Evolutionary conservation across 2,329 filamentous ascomycete genomes (phyloP).

Genomic region (Ophiobolus disseminans): DNA sequence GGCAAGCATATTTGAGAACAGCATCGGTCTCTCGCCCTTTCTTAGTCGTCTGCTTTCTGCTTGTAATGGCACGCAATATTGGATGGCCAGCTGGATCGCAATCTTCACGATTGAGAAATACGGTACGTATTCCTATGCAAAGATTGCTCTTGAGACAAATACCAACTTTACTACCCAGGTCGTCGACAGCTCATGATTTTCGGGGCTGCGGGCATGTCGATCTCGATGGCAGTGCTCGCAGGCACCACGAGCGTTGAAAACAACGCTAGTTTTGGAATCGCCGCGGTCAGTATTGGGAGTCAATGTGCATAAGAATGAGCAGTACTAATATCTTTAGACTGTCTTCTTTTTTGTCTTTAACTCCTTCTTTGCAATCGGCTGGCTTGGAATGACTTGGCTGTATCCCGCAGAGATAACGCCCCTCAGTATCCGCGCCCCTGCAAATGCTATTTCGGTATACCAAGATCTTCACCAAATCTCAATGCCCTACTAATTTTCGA

Average conservation of each 20-base stretch:
- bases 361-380: slow-evolving; percentile 88
- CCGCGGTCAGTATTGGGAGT: slow-evolving; percentile 65
- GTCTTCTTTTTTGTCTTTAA: slow-evolving; percentile 94
- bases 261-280: slow-evolving; percentile 41
- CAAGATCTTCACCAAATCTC: no score
- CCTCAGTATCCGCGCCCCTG: slow-evolving; percentile 84
- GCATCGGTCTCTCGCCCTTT: slow-evolving; percentile 48
- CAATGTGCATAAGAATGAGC: slow-evolving; percentile 25
- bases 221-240: slow-evolving; percentile 46
- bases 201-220: slow-evolving; percentile 45
- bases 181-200: slow-evolving; percentile 50
- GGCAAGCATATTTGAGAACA: slow-evolving; percentile 51
- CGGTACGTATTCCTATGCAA: no score
- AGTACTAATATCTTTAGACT: no score
- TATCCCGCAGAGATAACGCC: slow-evolving; percentile 81
- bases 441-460: slow-evolving; percentile 84
- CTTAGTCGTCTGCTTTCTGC: slow-evolving; percentile 49
- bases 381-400: slow-evolving; percentile 72
- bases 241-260: slow-evolving; percentile 38
- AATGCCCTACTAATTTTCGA: slow-evolving; percentile 65
- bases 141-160: no score
- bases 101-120: slow-evolving; percentile 51
- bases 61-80: slow-evolving; percentile 52
- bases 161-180: no score
- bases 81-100: slow-evolving; percentile 52